Evolutionary conservation across 331 rosid species (phyloP), one percentile per base, ranked within the genome.

Genomic region (Rhamnella rubrinervis): DNA sequence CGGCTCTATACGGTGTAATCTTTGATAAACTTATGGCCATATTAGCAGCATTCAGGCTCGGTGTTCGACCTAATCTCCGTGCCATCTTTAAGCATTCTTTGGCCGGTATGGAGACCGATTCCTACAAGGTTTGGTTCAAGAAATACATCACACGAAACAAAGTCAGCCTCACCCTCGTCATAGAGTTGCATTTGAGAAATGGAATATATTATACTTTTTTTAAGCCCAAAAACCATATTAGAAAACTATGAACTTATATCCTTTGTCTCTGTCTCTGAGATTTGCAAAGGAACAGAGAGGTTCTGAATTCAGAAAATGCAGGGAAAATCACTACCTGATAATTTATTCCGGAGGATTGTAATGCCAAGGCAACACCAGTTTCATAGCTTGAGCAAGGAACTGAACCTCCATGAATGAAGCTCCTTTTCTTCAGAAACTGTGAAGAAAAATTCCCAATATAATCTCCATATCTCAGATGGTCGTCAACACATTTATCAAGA

Each of bases 391-490:
- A 87, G 14, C 78, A 78, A 63, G 95, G 83, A 66, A 79, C 67
- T 64, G 25, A 35, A 44, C 52, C 71, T 16, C 44, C 75, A 70
- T 49, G 64, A 73, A 64, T 55, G 74, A 69, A 72, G 77, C 65
- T 76, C 20, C 68, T 73, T 66, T 72, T 83, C 40, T 71, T 79
- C 84, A 88, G 21, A 51, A 64, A 77, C 59, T 81, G 88, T n/a
- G 39, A 57, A 11, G 85, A 85, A 71, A 85, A 15, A n/a, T 65
- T 78, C 26, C 56, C 81, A 1, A 91, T 86, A 72, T 85, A 85
- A 19, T 83, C 85, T 58, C 95, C 96, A 60, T 93, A 93, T 19
- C 75, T 89, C 11, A 93, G 82, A 82, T 93, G 98, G 65, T 93
- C 98, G 31, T 80, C 85, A 55, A 88, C 78, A 16, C 88, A 68